Evolutionary conservation across 2,329 filamentous ascomycete genomes (phyloP).

Genomic region (Cladosporium sp.): DNA sequence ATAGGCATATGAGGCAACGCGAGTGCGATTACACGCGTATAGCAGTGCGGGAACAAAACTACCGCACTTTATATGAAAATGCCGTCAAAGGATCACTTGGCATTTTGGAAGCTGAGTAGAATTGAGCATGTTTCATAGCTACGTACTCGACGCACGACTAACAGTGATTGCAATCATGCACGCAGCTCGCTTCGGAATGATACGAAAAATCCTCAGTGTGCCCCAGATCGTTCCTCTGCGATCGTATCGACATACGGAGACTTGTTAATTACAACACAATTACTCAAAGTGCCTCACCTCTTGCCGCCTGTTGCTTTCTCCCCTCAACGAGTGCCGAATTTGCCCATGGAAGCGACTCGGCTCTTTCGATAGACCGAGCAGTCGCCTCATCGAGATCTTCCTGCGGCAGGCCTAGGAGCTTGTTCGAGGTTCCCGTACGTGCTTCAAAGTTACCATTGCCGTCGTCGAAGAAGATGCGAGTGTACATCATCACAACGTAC

Average conservation of each 20-base stretch:
- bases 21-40: too few relatives aligned
- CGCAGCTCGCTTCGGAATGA: not conserved
- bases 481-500: slow-evolving; percentile 52
- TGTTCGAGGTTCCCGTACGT: slow-evolving; percentile 43
- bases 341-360: not conserved
- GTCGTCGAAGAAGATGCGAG: slow-evolving; percentile 46
- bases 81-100: not conserved
- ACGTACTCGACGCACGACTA: too few relatives aligned
- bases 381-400: slow-evolving; percentile 59
- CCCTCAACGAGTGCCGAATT: not conserved
- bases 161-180: too few relatives aligned
- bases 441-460: slow-evolving; percentile 37
- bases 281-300: not conserved
- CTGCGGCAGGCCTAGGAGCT: slow-evolving; percentile 52
- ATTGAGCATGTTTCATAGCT: not conserved
- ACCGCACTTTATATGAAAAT: not conserved
- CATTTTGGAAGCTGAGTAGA: not conserved
- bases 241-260: too few relatives aligned
- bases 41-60: not conserved
- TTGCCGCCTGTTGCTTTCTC: not conserved
- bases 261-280: not conserved
- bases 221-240: not conserved
- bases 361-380: slow-evolving; percentile 41
- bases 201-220: not conserved
- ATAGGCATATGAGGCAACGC: too few relatives aligned